A percentile compares a stretch with the other conserved stretches of the same genome.
Evolutionary conservation across 495 filamentous ascomycete species (phyloP).

Genomic region (Aspergillus haitiensis): DNA sequence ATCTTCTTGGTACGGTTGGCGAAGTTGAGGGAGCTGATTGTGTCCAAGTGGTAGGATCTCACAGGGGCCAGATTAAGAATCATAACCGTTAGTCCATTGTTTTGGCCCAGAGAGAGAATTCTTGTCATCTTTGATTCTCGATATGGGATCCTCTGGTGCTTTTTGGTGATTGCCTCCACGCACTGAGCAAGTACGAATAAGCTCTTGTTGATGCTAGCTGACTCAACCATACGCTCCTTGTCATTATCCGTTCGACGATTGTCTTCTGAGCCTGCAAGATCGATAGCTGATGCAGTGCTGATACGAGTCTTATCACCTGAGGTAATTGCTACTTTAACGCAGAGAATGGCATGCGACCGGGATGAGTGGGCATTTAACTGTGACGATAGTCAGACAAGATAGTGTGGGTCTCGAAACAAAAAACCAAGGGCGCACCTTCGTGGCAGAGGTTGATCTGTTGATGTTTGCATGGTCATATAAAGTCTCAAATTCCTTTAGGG

Average conservation of each 20-base stretch:
- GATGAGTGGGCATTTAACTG: conserved; percentile 91
- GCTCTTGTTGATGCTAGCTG: conserved; percentile 98
- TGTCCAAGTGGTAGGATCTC: conserved; percentile 88
- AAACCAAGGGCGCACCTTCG: conserved; percentile 57
- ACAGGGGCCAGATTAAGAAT: conserved; percentile 89
- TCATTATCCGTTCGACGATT: conserved; percentile 93
- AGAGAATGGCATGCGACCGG: conserved; percentile 88
- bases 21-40: conserved; percentile 89
- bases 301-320: conserved; percentile 68
- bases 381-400: conserved; percentile 18
- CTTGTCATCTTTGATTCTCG: conserved; percentile 97
- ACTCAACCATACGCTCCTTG: conserved; percentile 89
- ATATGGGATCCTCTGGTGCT: conserved; percentile 82
- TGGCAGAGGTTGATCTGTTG: conserved; percentile 87
- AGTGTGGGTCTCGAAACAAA: not conserved
- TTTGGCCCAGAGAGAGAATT: conserved; percentile 89
- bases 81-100: conserved; percentile 95
- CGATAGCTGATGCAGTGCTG: conserved; percentile 90
- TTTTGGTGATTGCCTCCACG: conserved; percentile 87
- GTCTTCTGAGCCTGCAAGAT: conserved; percentile 94
- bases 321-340: conserved; percentile 79
- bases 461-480: conserved; percentile 93
- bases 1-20: conserved; percentile 96
- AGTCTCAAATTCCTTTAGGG: conserved; percentile 87
- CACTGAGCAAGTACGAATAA: conserved; percentile 94